phyloP scores from a whole-genome alignment of 116 monocot species.

The Iris pallida region DNA sequence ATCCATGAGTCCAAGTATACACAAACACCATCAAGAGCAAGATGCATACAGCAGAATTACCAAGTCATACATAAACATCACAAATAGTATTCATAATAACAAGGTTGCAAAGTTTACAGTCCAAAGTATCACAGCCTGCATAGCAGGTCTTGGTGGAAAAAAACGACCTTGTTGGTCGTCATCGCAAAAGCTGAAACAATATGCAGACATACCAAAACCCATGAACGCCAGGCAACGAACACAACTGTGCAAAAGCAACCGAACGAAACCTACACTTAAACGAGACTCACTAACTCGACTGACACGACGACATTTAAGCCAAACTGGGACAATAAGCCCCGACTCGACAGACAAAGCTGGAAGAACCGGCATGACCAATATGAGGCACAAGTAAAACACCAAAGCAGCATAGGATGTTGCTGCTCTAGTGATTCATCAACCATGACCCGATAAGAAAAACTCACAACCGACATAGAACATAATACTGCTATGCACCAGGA shows the following conservation, averaged over 20 bases:
- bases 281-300: neutral
- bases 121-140: slow-evolving; percentile 27
- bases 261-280: neutral
- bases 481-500: slow-evolving; percentile 9
- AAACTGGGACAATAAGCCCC: neutral
- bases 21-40: no score
- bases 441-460: slow-evolving; percentile 16
- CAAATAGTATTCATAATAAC: neutral
- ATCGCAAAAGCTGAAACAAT: slow-evolving; percentile 11
- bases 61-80: no score
- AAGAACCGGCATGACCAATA: neutral
- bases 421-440: slow-evolving; percentile 8
- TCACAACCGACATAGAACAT: neutral
- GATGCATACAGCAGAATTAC: no score
- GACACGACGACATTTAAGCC: neutral
- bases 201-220: slow-evolving; percentile 8
- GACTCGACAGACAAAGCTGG: neutral
- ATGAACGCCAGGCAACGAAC: slow-evolving; percentile 20
- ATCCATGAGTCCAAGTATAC: no score
- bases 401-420: neutral
- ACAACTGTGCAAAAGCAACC: slow-evolving; percentile 25
- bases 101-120: slow-evolving; percentile 27
- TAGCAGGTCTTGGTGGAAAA: slow-evolving; percentile 18
- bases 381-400: slow-evolving; percentile 11
- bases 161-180: slow-evolving; percentile 2